Evolutionary conservation across 202 grass and related monocot genomes (phyloP).

Genomic region (Saccharum hybrid): DNA sequence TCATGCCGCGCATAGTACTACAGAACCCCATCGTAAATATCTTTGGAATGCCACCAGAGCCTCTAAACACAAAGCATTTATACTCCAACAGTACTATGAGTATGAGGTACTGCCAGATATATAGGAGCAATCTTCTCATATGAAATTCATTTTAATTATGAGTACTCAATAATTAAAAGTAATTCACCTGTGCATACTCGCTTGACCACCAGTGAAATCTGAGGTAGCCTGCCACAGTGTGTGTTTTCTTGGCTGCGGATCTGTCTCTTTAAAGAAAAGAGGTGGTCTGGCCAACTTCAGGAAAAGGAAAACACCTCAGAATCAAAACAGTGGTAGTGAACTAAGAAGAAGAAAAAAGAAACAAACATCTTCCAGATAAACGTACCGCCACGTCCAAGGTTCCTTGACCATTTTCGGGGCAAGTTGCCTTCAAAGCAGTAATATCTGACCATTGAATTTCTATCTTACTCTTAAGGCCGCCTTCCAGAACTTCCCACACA

Average conservation of each 20-base stretch:
- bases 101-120: constrained; percentile 18
- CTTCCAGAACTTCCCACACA: constrained; percentile 98
- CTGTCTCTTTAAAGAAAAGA: constrained; percentile 93
- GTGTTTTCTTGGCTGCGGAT: constrained; percentile 97
- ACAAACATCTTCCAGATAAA: constrained; percentile 12
- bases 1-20: constrained; percentile 4
- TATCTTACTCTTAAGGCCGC: constrained; percentile 98
- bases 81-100: background rate
- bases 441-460: constrained; percentile 98
- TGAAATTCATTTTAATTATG: constrained; percentile 8
- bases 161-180: constrained; percentile 31
- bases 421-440: constrained; percentile 75
- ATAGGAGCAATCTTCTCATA: constrained; percentile 1
- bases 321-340: background rate
- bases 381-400: constrained; percentile 62
- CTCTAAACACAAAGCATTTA: background rate
- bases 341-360: background rate
- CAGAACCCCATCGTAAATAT: background rate
- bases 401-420: constrained; percentile 68
- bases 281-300: constrained; percentile 82
- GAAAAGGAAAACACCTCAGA: constrained; percentile 37
- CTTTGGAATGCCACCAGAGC: constrained; percentile 5
- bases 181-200: constrained; percentile 78
- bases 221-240: constrained; percentile 87
- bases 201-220: constrained; percentile 94